phyloP scores from a whole-genome alignment of 495 filamentous ascomycete species.

The Aspergillus bertholletiae region DNA sequence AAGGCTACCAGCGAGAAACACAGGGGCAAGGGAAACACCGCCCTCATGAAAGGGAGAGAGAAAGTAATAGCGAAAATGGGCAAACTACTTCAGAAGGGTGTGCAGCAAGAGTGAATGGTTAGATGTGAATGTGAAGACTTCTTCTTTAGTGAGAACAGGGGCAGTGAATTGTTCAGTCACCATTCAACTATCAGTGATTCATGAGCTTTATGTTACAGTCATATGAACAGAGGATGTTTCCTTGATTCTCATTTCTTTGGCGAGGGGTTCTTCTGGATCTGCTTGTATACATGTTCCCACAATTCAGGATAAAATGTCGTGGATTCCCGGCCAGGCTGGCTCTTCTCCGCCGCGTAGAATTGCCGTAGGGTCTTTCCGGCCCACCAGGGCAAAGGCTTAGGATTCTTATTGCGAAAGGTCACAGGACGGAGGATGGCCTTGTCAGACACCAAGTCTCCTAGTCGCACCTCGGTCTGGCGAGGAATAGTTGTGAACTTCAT shows the following conservation, averaged over 20 bases:
- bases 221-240: not conserved
- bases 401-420: conserved; percentile 35
- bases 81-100: not conserved
- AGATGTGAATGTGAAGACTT: not conserved
- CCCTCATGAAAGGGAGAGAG: not conserved
- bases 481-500: conserved; percentile 56
- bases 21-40: not conserved
- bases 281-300: conserved; percentile 38
- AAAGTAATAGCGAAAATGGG: not conserved
- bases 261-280: conserved; percentile 26
- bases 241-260: not conserved
- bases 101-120: not conserved
- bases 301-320: conserved; percentile 40
- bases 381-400: conserved; percentile 32
- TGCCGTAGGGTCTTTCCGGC: conserved; percentile 23
- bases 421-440: conserved; percentile 33
- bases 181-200: not conserved
- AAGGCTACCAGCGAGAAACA: not conserved
- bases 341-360: conserved; percentile 33
- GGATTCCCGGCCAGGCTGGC: conserved; percentile 31
- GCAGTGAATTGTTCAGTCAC: not conserved
- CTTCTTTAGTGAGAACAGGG: not conserved
- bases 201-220: not conserved
- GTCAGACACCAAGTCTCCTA: conserved; percentile 35
- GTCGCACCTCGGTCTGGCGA: conserved; percentile 33